Base-by-base conservation (phyloP, 305 asterid genomes). In the Solanum hybrid region DNA sequence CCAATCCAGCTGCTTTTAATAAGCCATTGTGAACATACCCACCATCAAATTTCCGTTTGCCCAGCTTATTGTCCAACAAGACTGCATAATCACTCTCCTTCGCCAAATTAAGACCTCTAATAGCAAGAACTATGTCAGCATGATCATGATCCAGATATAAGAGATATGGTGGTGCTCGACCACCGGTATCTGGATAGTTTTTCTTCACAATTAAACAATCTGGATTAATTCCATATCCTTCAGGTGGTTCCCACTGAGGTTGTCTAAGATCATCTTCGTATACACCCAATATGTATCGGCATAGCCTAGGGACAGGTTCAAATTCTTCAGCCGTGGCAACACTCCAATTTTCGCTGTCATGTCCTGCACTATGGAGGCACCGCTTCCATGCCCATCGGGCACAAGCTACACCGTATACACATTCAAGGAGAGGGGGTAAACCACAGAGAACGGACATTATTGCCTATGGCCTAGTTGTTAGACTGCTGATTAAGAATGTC, bases 381-480 rank as follows among this genome's bases (percentile, higher is more conserved):
- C 98, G 94, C 87, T 97, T 97, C 98, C 98, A 97, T n/a, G 95
- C 98, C 99, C 99, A 97, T 14, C 99, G 94, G 11, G 98, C 95
- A 89, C 99, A 97, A 13, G 91, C 99, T 88, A 95, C 82, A 91
- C 99, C 93, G 88, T 94, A 96, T 11, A 97, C 99, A 81, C 99
- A 96, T 92, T 96, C 99, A 13, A 97, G 89, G 88, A 97, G 91
- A 78, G 99, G 99, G 81, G 99, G 99, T 64, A 92, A 69, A 67
- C 98, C 98, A 90, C 99, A 97, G 64, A 96, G 71, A 79, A 97
- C 91, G 18, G 97, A 97, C 98, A 96, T 96, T 51, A 77, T 71
- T 69, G 57, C 88, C 92, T 91, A 92, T 28, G 78, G 42, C 76
- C 75, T 84, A 84, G 2, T 2, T 33, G 71, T 4, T 22, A 84